phyloP scores from a whole-genome alignment of 2,329 filamentous ascomycete species.

The Nemania serpens region DNA sequence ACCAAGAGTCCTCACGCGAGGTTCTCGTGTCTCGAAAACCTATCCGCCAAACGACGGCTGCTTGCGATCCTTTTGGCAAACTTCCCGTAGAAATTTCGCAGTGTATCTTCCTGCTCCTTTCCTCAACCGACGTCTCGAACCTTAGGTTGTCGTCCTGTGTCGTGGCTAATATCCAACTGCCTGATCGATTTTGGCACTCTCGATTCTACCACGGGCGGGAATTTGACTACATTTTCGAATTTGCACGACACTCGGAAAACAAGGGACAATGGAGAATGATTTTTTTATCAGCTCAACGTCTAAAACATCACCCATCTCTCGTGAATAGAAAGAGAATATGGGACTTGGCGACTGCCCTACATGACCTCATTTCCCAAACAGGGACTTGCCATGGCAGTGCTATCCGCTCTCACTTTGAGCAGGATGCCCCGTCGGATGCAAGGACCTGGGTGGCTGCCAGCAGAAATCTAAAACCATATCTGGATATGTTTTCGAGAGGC shows the following conservation, averaged over 20 bases:
- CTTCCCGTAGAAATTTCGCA: no score
- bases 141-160: no score
- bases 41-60: no score
- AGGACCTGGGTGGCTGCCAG: conserved; percentile 6
- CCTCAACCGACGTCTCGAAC: no score
- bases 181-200: conserved; percentile 10
- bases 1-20: no score
- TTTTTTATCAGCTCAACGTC: background rate
- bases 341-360: conserved; percentile 2
- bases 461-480: background rate
- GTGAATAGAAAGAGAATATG: conserved; percentile 9
- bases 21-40: no score
- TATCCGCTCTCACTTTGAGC: conserved; percentile 2
- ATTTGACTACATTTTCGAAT: conserved; percentile 8
- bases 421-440: background rate
- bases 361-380: background rate
- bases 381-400: conserved; percentile 4
- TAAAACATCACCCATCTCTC: background rate
- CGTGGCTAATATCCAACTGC: background rate
- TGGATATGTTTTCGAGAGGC: background rate
- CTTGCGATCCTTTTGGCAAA: no score
- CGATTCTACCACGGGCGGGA: conserved; percentile 1
- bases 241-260: background rate
- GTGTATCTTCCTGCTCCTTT: no score
- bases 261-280: background rate